Percentiles rank a stretch among this genome's conserved stretches.
phyloP scores from a whole-genome alignment of 495 filamentous ascomycete species.

The Alectoria sarmentosa region DNA sequence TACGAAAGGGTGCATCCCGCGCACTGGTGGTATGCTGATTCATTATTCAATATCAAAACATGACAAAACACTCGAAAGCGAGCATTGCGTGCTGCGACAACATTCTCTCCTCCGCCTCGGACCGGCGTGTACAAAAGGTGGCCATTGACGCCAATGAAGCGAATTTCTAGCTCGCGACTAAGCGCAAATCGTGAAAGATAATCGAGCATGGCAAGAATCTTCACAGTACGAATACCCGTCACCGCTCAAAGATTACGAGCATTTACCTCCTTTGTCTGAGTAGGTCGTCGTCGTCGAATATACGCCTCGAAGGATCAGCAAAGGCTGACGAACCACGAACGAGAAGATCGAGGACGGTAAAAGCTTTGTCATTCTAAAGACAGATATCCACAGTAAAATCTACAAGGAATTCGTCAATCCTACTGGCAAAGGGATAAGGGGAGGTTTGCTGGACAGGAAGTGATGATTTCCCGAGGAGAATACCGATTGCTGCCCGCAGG shows the following conservation, averaged over 20 bases:
- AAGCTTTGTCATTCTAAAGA: constrained; percentile 52
- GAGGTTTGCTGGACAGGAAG: constrained; percentile 19
- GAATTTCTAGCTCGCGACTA: too few relatives aligned
- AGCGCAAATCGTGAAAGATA: too few relatives aligned
- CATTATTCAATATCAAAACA: too few relatives aligned
- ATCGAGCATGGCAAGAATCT: constrained; percentile 27
- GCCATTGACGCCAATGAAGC: not conserved
- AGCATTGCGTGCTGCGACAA: not conserved
- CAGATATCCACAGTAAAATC: constrained; percentile 49
- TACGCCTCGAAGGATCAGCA: not conserved
- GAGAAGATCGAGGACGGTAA: constrained; percentile 56
- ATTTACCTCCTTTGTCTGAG: constrained; percentile 53
- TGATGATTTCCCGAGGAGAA: constrained; percentile 27
- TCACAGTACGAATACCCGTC: constrained; percentile 51
- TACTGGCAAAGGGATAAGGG: constrained; percentile 57
- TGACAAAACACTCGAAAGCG: too few relatives aligned
- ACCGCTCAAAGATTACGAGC: constrained; percentile 60
- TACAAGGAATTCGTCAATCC: constrained; percentile 61
- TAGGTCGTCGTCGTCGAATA: constrained; percentile 36
- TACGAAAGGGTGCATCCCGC: not conserved
- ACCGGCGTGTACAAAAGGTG: not conserved
- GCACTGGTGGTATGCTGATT: too few relatives aligned
- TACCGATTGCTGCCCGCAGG: constrained; percentile 67
- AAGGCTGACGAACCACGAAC: constrained; percentile 26
- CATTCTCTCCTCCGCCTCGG: too few relatives aligned